Evolutionary conservation across 2,329 filamentous ascomycete species (phyloP).

Genomic region (Macrophomina pseudophaseolina): DNA sequence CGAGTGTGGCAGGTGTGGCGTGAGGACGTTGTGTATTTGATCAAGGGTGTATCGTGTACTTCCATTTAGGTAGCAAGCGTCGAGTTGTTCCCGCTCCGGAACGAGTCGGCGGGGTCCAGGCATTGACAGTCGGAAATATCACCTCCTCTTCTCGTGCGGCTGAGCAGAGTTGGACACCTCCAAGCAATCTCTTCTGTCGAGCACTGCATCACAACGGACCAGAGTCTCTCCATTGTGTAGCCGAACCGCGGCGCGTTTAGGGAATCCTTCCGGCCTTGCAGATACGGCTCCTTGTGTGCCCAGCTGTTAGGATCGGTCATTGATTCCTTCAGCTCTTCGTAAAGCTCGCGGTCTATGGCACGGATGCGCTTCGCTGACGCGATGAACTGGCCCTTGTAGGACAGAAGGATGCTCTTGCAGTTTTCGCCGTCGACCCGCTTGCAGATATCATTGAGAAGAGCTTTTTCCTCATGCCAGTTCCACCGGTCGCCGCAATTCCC

Average conservation of each 20-base stretch:
- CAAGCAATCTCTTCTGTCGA: conserved; percentile 35
- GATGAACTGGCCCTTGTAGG: conserved; percentile 56
- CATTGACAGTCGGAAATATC: conserved; percentile 38
- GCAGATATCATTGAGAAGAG: conserved; percentile 45
- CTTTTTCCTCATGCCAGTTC: conserved; percentile 47
- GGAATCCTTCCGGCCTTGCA: conserved; percentile 34
- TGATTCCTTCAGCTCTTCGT: conserved; percentile 37
- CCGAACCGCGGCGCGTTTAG: conserved; percentile 37
- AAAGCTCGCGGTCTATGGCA: conserved; percentile 41
- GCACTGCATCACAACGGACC: conserved; percentile 40
- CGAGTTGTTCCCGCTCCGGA: background rate
- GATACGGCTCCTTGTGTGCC: conserved; percentile 36
- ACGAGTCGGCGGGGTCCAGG: conserved; percentile 31
- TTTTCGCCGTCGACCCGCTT: conserved; percentile 29
- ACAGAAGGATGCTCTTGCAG: conserved; percentile 45
- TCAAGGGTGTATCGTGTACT: background rate
- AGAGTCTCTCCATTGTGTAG: conserved; percentile 38
- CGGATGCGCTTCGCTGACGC: conserved; percentile 51
- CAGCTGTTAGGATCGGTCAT: conserved; percentile 36
- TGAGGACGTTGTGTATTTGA: background rate
- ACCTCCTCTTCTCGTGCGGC: conserved; percentile 35
- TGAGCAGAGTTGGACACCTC: conserved; percentile 38
- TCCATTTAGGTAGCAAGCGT: background rate
- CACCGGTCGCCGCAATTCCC: conserved; percentile 47
- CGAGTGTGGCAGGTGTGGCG: background rate